Percentiles rank a stretch among this genome's conserved stretches.
Evolutionary conservation across 176 grass and related monocot species (phyloP).

Genomic region (Saccharum spontaneum): DNA sequence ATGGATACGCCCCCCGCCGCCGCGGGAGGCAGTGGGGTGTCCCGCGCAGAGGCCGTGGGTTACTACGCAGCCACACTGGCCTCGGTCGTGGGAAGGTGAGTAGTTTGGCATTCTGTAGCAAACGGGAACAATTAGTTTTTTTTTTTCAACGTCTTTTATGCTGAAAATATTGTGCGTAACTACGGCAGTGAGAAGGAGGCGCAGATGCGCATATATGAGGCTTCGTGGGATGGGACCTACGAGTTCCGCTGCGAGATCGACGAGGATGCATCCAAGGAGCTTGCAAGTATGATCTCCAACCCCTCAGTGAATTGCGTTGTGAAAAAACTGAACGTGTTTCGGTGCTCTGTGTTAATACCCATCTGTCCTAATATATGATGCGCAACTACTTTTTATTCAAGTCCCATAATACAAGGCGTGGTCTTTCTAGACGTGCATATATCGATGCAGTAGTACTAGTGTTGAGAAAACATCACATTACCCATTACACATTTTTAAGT

Average conservation of each 20-base stretch:
- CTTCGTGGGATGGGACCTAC: slow-evolving; percentile 65
- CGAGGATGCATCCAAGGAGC: slow-evolving; percentile 47
- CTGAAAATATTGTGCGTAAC: background rate
- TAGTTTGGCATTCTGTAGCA: background rate
- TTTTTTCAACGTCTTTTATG: background rate
- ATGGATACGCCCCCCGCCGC: slow-evolving; percentile 42
- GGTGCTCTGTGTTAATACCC: background rate
- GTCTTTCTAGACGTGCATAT: no score
- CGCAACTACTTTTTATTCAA: no score
- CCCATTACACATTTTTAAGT: no score
- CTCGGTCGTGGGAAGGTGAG: slow-evolving; percentile 61
- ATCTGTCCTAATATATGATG: no score
- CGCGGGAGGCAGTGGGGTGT: slow-evolving; percentile 18
- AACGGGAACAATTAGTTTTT: background rate
- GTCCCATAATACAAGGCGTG: no score
- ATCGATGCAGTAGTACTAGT: no score
- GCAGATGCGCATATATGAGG: slow-evolving; percentile 75
- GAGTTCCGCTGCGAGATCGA: slow-evolving; percentile 77
- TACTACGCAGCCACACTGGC: slow-evolving; percentile 70
- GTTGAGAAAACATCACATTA: background rate
- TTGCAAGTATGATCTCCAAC: slow-evolving; percentile 59
- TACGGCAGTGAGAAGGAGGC: slow-evolving; percentile 60
- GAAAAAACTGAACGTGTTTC: background rate
- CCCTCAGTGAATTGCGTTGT: background rate
- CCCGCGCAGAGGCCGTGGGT: slow-evolving; percentile 62